Evolutionary conservation across 2,329 filamentous ascomycete genomes (phyloP).

Genomic region (Venturia pyrina): DNA sequence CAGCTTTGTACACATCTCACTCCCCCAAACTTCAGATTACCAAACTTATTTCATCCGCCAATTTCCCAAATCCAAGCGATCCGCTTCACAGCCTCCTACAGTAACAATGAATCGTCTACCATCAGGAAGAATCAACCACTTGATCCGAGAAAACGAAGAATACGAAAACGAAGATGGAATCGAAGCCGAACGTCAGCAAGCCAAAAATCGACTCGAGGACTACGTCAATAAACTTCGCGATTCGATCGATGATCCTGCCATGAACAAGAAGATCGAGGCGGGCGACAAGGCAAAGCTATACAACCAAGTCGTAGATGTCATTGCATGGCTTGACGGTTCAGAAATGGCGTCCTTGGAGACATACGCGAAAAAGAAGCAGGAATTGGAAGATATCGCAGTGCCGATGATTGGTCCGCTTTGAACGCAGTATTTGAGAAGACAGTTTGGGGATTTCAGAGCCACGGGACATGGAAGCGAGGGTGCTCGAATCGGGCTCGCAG

Average conservation of each 20-base stretch:
- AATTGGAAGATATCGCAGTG: not conserved
- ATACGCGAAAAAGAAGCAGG: not conserved
- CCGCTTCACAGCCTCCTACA: not conserved
- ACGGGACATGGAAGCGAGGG: too few relatives aligned
- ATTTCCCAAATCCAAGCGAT: not conserved
- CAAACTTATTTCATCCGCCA: not conserved
- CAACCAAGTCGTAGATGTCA: not conserved
- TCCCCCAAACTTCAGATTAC: not conserved
- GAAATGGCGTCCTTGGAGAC: not conserved
- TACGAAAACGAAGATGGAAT: constrained; percentile 1
- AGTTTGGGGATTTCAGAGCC: not conserved
- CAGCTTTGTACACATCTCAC: not conserved
- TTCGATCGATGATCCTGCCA: not conserved
- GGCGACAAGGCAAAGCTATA: not conserved
- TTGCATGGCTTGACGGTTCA: not conserved
- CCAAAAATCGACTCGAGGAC: not conserved
- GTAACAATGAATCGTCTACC: not conserved
- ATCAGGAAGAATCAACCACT: not conserved
- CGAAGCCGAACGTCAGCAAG: not conserved
- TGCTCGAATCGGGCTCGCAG: not conserved
- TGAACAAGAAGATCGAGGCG: not conserved
- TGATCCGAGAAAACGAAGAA: not conserved
- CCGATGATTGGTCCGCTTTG: not conserved
- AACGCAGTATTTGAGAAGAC: not conserved
- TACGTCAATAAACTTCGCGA: not conserved